Conservation (phyloP, 2,329 filamentous ascomycete species). For the Graphium sp. region DNA sequence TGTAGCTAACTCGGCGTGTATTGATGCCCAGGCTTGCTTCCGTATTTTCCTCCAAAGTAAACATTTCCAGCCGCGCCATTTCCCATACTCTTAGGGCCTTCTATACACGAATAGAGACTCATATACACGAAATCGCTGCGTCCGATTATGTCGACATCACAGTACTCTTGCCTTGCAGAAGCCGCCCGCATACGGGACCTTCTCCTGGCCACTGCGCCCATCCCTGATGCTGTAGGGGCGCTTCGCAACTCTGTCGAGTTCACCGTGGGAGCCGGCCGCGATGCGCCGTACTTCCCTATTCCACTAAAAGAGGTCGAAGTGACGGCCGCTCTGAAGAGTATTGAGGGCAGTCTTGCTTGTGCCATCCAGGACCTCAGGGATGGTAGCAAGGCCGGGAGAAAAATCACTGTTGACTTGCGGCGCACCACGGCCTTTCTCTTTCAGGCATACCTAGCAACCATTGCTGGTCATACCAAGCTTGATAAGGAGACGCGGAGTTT, state of each 20-base stretch:
- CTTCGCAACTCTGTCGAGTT: constrained; percentile 12
- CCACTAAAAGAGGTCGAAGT: constrained; percentile 29
- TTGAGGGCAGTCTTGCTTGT: constrained; percentile 18
- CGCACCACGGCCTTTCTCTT: constrained; percentile 17
- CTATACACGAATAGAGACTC: no score
- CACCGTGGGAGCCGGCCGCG: constrained; percentile 13
- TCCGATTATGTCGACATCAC: no score
- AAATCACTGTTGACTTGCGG: constrained; percentile 16
- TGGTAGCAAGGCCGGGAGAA: constrained; percentile 5
- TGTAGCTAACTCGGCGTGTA: no score
- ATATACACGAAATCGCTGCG: no score
- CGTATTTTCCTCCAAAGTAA: no score
- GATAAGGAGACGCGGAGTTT: constrained; percentile 14
- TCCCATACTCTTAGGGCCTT: no score
- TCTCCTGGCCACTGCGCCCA: no score
- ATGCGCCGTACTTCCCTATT: constrained; percentile 25
- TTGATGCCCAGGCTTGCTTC: no score
- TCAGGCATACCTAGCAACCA: constrained; percentile 15
- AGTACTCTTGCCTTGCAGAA: no score
- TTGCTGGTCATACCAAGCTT: constrained; percentile 18
- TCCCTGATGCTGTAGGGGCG: no score
- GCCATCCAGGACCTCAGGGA: constrained; percentile 13
- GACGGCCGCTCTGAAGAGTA: constrained; percentile 22
- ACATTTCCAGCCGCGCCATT: no score
- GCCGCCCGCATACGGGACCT: no score